These are phyloP conservation scores for Lodderomyces parapsilosis DNA, from an alignment of 1,139 yeast species.

Conservation along the genomic window DNA sequence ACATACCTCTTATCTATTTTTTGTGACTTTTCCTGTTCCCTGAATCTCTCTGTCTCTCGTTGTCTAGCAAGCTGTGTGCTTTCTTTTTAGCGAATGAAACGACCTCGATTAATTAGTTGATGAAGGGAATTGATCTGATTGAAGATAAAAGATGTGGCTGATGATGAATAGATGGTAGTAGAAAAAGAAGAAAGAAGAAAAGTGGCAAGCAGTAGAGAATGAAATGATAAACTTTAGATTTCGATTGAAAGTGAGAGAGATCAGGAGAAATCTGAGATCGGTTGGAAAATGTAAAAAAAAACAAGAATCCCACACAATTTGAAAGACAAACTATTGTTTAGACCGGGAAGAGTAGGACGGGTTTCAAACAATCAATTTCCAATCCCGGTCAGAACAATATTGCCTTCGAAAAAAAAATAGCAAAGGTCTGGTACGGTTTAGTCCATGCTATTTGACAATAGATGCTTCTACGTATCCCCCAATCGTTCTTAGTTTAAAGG, in stretches of 20 bases:
- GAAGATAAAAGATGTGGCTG: not conserved
- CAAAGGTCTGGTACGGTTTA: too few species aligned
- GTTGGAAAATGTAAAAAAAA: not conserved
- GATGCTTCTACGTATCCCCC: too few species aligned
- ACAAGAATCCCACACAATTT: too few species aligned
- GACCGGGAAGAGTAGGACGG: not conserved
- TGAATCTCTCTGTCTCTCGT: slow-evolving; percentile 1
- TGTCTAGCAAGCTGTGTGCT: slow-evolving; percentile 1
- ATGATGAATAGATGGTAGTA: not conserved
- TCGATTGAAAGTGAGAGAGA: not conserved
- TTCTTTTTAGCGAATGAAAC: not conserved
- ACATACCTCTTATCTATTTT: not conserved
- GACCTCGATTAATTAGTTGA: not conserved
- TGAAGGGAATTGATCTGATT: not conserved
- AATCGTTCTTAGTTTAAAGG: too few species aligned
- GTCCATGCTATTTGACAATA: too few species aligned
- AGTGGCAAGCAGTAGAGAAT: not conserved
- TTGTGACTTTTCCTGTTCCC: too few species aligned
- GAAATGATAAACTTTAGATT: not conserved
- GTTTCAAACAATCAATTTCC: not conserved
- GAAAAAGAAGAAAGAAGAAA: not conserved
- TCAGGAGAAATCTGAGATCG: not conserved
- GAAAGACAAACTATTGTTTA: too few species aligned
- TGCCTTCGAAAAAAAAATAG: too few species aligned
- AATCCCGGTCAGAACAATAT: not conserved